These are phyloP conservation scores for Moniliophthora roreri DNA, from an alignment of 1,284 basidiomycete genomes.

Conservation along the genomic window DNA sequence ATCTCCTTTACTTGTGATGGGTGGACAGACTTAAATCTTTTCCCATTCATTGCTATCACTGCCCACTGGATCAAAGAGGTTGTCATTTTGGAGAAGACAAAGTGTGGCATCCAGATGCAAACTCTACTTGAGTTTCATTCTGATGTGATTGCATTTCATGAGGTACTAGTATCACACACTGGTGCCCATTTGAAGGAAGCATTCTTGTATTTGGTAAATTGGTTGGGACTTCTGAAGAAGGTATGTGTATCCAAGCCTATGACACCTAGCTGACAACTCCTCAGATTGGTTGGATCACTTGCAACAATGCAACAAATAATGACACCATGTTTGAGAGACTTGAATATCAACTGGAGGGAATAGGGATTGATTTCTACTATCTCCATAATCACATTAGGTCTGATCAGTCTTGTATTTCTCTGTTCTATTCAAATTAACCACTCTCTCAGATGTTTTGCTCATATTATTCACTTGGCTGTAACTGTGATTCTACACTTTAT, in stretches of 20 bases:
- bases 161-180: slow-evolving; percentile 19
- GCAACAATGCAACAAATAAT: slow-evolving; percentile 9
- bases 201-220: slow-evolving; percentile 18
- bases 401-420: neutral
- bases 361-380: neutral
- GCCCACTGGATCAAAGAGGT: slow-evolving; percentile 4
- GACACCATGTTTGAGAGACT: slow-evolving; percentile 1
- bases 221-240: neutral
- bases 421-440: neutral
- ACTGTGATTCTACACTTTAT: neutral
- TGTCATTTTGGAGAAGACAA: neutral
- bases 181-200: slow-evolving; percentile 19
- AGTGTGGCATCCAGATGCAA: neutral
- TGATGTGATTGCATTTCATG: slow-evolving; percentile 18
- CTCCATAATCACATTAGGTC: neutral
- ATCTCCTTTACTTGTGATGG: neutral
- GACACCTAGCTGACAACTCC: neutral
- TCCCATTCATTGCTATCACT: slow-evolving; percentile 2
- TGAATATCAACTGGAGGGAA: neutral
- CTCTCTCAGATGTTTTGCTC: slow-evolving; percentile 6
- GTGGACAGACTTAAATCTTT: neutral
- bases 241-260: neutral
- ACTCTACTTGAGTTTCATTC: neutral
- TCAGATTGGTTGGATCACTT: slow-evolving; percentile 5
- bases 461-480: slow-evolving; percentile 1